Conservation (phyloP, 306 rosid genomes). For the Dryas alaskensis region DNA sequence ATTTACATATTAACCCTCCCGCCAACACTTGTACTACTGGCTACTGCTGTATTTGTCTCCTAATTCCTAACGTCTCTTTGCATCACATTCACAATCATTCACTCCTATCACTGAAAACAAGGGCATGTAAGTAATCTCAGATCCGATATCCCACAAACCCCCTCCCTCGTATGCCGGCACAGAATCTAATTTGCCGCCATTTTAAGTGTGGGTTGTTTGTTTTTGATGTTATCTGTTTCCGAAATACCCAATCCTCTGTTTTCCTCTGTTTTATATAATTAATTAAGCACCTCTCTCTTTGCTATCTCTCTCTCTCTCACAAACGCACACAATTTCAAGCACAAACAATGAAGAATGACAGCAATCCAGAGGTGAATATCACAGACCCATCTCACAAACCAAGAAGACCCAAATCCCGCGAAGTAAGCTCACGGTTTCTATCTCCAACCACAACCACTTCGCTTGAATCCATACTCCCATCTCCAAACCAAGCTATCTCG, state of each 20-base stretch:
- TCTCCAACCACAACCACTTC: conserved; percentile 30
- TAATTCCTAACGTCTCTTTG: conserved; percentile 15
- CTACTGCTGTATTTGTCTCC: background rate
- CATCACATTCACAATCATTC: background rate
- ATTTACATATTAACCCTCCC: conserved; percentile 8
- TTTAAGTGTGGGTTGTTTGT: conserved; percentile 9
- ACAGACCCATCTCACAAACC: conserved; percentile 41
- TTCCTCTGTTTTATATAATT: background rate
- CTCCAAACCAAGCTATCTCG: conserved; percentile 41
- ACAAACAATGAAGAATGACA: conserved; percentile 34
- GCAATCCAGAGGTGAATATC: conserved; percentile 9
- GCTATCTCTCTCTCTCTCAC: background rate
- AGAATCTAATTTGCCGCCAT: conserved; percentile 37
- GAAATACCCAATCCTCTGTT: background rate
- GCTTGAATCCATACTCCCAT: conserved; percentile 25
- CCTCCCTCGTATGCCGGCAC: conserved; percentile 37
- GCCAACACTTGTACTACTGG: background rate
- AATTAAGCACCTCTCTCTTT: background rate
- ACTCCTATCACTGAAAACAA: background rate
- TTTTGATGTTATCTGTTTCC: conserved; percentile 20
- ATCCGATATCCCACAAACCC: background rate
- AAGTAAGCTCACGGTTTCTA: conserved; percentile 52
- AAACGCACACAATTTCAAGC: too few species aligned
- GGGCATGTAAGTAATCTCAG: conserved; percentile 22
- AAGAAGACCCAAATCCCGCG: conserved; percentile 47